Base-by-base conservation (phyloP, 169 alveolate species). In the Cryptosporidium sp. region DNA sequence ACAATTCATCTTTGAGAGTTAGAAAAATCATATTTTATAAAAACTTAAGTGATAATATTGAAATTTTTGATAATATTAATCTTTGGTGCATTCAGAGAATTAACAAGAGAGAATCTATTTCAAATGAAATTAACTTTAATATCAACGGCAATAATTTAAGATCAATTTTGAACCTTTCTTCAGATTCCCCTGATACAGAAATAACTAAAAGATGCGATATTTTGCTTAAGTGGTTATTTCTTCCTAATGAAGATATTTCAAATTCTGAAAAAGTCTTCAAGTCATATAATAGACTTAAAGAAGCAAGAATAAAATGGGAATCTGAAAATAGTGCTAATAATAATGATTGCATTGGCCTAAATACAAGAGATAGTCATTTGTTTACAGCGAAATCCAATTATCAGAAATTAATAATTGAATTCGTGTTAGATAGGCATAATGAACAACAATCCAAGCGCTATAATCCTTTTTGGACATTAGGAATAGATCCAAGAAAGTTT, bases 381-480 rank as follows among this genome's bases (percentile, higher is more conserved):
- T 14, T 39, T 14, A 10, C 26, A 43, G 65, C 35, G 5, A 70
- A 35, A 23, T 26, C 43, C 4, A 41, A 45, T 12, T 48, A 6
- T 26, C 84, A 70, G 41, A 45, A 70, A 45, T 21, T 37, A 14
- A 29, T 48, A 18, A 43, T 70, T 70, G 41, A 41, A 23, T 70
- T 70, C 23, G 43, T 70, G 12, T n/a, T 70, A 23, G 65, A 70
- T 3, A 70, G 59, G n/a, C 65, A 70, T 51, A 45, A n/a, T 35
- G 65, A 70, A 14, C 84, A 70, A n/a, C 29, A 33, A 23, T 41
- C 18, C 4, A 26, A 43, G 9, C 23, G n/a, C 7, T 45, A 70
- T n/a, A 70, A 70, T 70, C 84, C 59, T n/a, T 70, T 70, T 29
- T 70, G 84, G 84, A 70, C 65, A 10, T 29, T 43, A n/a, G 84